phyloP scores from a whole-genome alignment of 2,329 filamentous ascomycete species.

The Cytospora piceicola region DNA sequence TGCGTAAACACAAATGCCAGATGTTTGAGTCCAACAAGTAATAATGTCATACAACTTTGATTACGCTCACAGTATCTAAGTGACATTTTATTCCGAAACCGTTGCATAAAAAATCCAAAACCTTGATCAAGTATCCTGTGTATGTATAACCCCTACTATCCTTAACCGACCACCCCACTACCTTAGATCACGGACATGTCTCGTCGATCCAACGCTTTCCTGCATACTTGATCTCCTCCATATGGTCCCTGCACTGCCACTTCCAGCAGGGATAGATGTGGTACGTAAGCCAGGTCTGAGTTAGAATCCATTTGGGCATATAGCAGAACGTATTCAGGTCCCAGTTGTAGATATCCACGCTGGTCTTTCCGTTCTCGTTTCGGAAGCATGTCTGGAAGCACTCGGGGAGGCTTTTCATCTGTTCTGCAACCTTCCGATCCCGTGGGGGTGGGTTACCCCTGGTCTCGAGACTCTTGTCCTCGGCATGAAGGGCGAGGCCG shows the following conservation, averaged over 20 bases:
- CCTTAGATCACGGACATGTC: background rate
- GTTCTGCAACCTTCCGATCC: background rate
- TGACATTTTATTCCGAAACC: too few relatives aligned
- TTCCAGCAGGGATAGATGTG: background rate
- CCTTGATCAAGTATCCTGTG: too few relatives aligned
- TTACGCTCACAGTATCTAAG: too few relatives aligned
- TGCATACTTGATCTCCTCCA: background rate
- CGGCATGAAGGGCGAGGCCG: background rate
- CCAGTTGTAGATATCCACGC: background rate
- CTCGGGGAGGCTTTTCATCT: conserved; percentile 1
- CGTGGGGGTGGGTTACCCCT: background rate
- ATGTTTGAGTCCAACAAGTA: too few relatives aligned
- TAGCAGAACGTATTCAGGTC: background rate
- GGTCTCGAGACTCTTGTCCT: background rate
- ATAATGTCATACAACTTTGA: too few relatives aligned
- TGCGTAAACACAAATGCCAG: too few relatives aligned
- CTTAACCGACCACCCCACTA: too few relatives aligned
- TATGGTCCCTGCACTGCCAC: background rate
- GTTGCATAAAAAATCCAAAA: too few relatives aligned
- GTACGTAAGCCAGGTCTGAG: background rate
- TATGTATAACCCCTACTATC: too few relatives aligned
- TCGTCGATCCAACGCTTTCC: background rate
- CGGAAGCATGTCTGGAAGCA: conserved; percentile 3
- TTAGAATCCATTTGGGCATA: background rate
- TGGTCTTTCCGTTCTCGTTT: background rate